These are phyloP conservation scores for Pharnaceum exiguum DNA, from an alignment of 148 eudicot species.

Conservation along the genomic window DNA sequence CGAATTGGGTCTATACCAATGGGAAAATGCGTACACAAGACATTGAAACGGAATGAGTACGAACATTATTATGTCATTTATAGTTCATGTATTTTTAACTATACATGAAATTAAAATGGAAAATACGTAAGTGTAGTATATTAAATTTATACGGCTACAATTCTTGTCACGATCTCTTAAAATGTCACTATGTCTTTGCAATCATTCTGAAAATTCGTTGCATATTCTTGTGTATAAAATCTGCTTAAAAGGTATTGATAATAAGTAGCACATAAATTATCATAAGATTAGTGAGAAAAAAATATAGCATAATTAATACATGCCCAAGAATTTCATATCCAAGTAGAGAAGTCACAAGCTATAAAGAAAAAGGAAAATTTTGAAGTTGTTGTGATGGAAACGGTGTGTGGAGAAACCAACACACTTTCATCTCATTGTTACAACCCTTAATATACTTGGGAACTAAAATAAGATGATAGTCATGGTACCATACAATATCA, in stretches of 20 bases:
- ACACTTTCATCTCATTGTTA: constrained; percentile 63
- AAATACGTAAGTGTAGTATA: background rate
- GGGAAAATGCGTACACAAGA: constrained; percentile 51
- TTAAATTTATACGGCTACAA: constrained; percentile 52
- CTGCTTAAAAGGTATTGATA: constrained; percentile 26
- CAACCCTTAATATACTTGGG: constrained; percentile 63
- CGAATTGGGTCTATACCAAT: constrained; percentile 74
- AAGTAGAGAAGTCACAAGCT: constrained; percentile 67
- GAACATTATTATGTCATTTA: background rate
- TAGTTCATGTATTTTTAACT: background rate
- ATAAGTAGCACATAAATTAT: background rate
- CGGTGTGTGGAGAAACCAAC: constrained; percentile 93
- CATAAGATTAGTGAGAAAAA: background rate
- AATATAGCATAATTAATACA: constrained; percentile 6
- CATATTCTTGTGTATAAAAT: constrained; percentile 81
- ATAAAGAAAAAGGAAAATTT: constrained; percentile 66
- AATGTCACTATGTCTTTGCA: constrained; percentile 80
- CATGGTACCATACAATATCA: constrained; percentile 89
- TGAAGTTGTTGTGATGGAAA: constrained; percentile 75
- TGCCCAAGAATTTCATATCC: constrained; percentile 84
- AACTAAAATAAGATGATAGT: constrained; percentile 80
- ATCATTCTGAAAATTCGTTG: constrained; percentile 74
- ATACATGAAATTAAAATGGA: background rate
- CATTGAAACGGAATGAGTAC: background rate
- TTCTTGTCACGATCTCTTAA: constrained; percentile 69